Conservation (phyloP, 1,139 yeast genomes). For the Debaryomyces robertsiae region DNA sequence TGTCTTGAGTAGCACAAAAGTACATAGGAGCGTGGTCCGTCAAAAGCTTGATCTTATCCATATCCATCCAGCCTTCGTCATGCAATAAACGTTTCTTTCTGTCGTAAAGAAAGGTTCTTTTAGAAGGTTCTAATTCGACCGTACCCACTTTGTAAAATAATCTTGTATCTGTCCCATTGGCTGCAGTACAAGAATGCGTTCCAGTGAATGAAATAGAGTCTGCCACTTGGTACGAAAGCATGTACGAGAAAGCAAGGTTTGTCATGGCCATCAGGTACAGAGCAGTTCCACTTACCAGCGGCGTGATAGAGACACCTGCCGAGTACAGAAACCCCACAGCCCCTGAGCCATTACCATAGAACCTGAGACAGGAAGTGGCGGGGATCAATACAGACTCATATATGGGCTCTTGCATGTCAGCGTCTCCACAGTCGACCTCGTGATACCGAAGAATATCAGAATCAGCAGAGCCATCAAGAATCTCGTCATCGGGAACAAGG, state of each 20-base stretch:
- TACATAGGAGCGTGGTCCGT: constrained; percentile 18
- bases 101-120: constrained; percentile 15
- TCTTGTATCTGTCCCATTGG: constrained; percentile 18
- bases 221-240: constrained; percentile 10
- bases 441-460: constrained; percentile 4
- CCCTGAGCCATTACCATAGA: constrained; percentile 19
- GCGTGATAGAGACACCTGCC: constrained; percentile 13
- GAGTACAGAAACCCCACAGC: constrained; percentile 17
- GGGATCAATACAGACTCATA: constrained; percentile 20
- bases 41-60: constrained; percentile 14
- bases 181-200: constrained; percentile 18
- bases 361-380: constrained; percentile 23
- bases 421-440: constrained; percentile 4
- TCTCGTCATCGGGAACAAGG: constrained; percentile 19
- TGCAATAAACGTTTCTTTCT: constrained; percentile 8
- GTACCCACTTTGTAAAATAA: constrained; percentile 21
- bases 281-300: not conserved
- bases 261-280: not conserved
- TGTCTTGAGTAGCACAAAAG: constrained; percentile 22
- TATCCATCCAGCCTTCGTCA: constrained; percentile 16
- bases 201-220: constrained; percentile 16
- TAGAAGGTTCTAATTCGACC: constrained; percentile 13
- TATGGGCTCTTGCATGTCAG: not conserved
- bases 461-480: constrained; percentile 4
- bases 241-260: constrained; percentile 7